phyloP scores from a whole-genome alignment of 1,284 basidiomycete genomes.

The Leccinum solheimii region DNA sequence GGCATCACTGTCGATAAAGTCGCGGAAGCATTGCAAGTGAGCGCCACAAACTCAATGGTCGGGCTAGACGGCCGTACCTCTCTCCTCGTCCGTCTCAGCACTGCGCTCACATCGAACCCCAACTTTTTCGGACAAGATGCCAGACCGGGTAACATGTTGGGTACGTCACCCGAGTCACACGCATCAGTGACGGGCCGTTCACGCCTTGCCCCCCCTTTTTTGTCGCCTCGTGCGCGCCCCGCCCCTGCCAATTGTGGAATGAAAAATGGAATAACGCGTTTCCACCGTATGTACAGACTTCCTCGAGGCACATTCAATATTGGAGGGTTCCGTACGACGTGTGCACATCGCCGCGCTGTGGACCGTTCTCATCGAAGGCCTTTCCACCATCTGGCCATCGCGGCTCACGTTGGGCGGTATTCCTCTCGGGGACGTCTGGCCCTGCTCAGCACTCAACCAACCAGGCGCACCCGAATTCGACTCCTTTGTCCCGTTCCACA shows the following conservation, averaged over 20 bases:
- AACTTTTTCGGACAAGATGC: conserved; percentile 70
- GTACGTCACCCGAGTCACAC: conserved; percentile 38
- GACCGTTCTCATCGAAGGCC: conserved; percentile 79
- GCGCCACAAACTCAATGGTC: conserved; percentile 79
- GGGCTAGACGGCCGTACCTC: conserved; percentile 86
- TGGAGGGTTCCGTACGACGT: conserved; percentile 40
- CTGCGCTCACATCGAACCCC: conserved; percentile 64
- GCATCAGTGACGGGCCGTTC: conserved; percentile 15
- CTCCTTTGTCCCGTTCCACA: conserved; percentile 90
- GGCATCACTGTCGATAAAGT: conserved; percentile 64
- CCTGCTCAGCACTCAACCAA: conserved; percentile 57
- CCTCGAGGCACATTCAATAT: conserved; percentile 56
- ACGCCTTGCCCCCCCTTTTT: not conserved
- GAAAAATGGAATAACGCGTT: conserved; percentile 5
- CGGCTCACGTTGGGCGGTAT: conserved; percentile 66
- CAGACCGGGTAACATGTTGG: conserved; percentile 81
- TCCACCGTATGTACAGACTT: conserved; percentile 52
- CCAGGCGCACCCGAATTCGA: conserved; percentile 36
- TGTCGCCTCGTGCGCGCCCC: conserved; percentile 5
- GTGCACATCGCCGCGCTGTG: conserved; percentile 76
- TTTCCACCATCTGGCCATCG: conserved; percentile 89
- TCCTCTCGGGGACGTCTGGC: conserved; percentile 90
- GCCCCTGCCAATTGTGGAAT: not conserved
- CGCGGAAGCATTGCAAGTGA: conserved; percentile 81
- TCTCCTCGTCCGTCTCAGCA: conserved; percentile 71